These are phyloP conservation scores for Cryptococcus hybrid DNA, from an alignment of 1,284 basidiomycete species.

Conservation along the genomic window DNA sequence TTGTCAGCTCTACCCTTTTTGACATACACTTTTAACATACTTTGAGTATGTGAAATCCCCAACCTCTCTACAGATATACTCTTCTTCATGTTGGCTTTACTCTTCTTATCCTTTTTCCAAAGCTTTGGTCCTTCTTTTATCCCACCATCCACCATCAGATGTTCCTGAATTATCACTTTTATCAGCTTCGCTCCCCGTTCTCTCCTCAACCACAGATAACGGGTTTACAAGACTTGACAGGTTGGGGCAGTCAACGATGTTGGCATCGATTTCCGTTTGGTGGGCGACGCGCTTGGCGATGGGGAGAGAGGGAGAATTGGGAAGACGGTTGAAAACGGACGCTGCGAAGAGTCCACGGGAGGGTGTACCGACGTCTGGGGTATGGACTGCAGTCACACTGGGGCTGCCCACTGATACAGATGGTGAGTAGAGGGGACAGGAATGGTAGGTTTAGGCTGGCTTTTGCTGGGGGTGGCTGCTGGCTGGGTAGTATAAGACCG, in stretches of 20 bases:
- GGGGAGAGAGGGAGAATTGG: background rate
- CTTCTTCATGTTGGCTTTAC: conserved; percentile 4
- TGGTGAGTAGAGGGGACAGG: conserved; percentile 12
- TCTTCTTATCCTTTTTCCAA: conserved; percentile 9
- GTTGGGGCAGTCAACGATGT: background rate
- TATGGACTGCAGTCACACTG: no score
- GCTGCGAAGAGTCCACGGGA: background rate
- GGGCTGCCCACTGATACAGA: background rate
- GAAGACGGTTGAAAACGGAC: background rate
- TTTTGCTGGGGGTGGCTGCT: background rate
- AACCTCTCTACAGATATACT: background rate
- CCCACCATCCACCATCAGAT: conserved; percentile 20
- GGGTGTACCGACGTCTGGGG: background rate
- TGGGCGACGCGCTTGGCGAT: background rate
- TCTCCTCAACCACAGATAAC: conserved; percentile 18
- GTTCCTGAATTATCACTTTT: conserved; percentile 8
- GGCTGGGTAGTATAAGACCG: background rate
- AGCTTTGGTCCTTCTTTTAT: conserved; percentile 14
- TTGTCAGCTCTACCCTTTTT: no score
- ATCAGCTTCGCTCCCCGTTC: conserved; percentile 20
- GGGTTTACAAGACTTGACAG: background rate
- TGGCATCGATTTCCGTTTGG: background rate
- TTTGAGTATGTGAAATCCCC: no score
- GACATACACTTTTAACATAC: no score
- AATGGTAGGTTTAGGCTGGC: background rate